Percentiles rank a stretch among this genome's conserved stretches.
These are phyloP conservation scores for Lichtheimia hyalospora DNA, from an alignment of 371 early-diverging fungal species.

Conservation along the genomic window DNA sequence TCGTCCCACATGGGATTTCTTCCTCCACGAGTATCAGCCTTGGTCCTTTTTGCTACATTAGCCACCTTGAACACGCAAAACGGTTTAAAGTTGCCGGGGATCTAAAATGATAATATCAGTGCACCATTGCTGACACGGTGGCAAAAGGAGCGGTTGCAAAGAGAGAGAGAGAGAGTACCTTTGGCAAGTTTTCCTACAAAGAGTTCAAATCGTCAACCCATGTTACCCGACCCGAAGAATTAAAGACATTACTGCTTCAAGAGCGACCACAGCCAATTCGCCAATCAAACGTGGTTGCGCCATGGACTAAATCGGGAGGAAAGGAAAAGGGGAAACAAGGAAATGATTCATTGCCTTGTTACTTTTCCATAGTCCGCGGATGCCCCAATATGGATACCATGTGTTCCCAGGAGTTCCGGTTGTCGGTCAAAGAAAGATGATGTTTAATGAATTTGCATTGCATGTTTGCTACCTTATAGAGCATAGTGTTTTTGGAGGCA, in stretches of 20 bases:
- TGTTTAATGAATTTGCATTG: too few species aligned
- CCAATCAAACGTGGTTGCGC: slow-evolving; percentile 35
- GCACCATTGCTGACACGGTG: not conserved
- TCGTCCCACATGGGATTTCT: slow-evolving; percentile 55
- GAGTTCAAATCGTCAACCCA: slow-evolving; percentile 2
- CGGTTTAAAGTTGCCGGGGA: slow-evolving; percentile 19
- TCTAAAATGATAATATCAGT: slow-evolving; percentile 4
- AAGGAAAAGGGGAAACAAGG: slow-evolving; percentile 3
- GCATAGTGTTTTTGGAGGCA: too few species aligned
- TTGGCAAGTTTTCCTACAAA: slow-evolving; percentile 22
- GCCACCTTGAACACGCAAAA: slow-evolving; percentile 45
- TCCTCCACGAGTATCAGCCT: slow-evolving; percentile 39
- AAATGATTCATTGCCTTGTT: not conserved
- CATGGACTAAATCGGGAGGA: slow-evolving; percentile 10
- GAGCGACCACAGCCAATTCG: slow-evolving; percentile 46
- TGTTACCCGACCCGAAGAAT: not conserved
- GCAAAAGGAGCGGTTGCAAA: too few species aligned
- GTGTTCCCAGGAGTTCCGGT: too few species aligned
- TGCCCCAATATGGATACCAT: not conserved
- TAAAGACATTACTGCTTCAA: slow-evolving; percentile 42
- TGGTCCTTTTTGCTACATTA: slow-evolving; percentile 33
- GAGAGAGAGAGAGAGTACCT: not conserved
- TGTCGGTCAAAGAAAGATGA: too few species aligned
- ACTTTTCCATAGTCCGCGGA: not conserved
- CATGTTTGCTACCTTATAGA: too few species aligned